These are phyloP conservation scores for Vaccinium darrowii DNA, from an alignment of 148 eudicot genomes.

Conservation along the genomic window DNA sequence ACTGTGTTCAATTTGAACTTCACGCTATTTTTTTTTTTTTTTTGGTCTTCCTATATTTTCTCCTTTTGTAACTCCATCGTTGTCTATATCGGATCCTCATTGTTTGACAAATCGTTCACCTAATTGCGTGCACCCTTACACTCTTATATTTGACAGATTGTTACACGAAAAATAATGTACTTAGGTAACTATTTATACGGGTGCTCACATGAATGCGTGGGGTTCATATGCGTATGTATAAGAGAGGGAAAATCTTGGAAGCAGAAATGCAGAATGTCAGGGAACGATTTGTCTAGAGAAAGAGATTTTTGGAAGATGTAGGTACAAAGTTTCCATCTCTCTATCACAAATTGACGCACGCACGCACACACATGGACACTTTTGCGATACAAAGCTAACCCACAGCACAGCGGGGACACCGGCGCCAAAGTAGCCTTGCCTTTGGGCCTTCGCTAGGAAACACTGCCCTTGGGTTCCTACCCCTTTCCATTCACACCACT, in stretches of 20 bases:
- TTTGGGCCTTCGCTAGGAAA: conserved; percentile 47
- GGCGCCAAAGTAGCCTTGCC: conserved; percentile 63
- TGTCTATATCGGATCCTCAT: not conserved
- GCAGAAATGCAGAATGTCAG: not conserved
- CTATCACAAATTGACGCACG: not conserved
- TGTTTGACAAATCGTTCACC: not conserved
- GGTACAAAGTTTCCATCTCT: not conserved
- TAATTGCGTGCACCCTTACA: not conserved
- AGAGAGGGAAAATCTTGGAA: not conserved
- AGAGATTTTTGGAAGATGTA: not conserved
- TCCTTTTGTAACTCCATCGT: not conserved
- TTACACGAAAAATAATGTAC: not conserved
- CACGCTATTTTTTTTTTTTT: not conserved
- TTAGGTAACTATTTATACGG: not conserved
- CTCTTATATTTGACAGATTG: not conserved
- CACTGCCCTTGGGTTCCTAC: conserved; percentile 54
- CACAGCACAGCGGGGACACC: conserved; percentile 70
- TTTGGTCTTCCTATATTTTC: not conserved
- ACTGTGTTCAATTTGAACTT: not conserved
- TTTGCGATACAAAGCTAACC: conserved; percentile 12
- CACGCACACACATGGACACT: not conserved
- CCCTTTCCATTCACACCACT: conserved; percentile 10
- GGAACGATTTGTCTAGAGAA: not conserved
- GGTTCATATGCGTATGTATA: too few relatives aligned
- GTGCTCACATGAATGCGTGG: not conserved